These are phyloP conservation scores for Colletotrichum plurivorum DNA, from an alignment of 2,329 filamentous ascomycete genomes.

Conservation along the genomic window DNA sequence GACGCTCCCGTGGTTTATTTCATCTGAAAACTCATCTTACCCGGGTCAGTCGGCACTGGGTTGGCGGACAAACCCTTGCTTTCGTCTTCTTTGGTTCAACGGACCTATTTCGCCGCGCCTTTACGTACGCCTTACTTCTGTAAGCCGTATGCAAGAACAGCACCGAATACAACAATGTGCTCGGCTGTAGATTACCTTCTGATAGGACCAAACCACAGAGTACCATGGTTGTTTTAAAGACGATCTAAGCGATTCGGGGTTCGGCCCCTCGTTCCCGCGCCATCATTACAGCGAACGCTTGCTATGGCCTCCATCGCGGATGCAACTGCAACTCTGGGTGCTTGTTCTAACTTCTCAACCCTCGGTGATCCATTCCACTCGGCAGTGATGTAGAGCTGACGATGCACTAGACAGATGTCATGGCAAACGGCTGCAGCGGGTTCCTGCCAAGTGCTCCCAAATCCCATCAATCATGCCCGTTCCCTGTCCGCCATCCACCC, in stretches of 20 bases:
- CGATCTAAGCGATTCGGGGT: neutral
- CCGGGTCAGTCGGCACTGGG: conserved; percentile 4
- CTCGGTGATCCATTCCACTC: neutral
- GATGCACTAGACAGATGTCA: neutral
- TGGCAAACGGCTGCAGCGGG: conserved; percentile 15
- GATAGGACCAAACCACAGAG: too few species aligned
- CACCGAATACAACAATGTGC: neutral
- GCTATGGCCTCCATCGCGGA: neutral
- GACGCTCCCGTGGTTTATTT: conserved; percentile 1
- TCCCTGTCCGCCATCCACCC: conserved; percentile 27
- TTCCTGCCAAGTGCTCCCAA: conserved; percentile 27
- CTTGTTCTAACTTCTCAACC: conserved; percentile 15
- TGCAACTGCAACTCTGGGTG: conserved; percentile 23
- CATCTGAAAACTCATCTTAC: conserved; percentile 3
- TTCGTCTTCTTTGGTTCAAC: conserved; percentile 20
- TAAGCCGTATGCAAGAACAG: neutral
- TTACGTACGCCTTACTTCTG: neutral
- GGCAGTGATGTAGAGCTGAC: neutral
- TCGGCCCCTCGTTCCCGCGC: neutral
- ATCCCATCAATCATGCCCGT: conserved; percentile 35
- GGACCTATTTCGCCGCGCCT: conserved; percentile 4
- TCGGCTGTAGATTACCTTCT: too few species aligned
- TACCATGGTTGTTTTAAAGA: too few species aligned
- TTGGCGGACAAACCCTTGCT: neutral
- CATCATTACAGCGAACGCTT: conserved; percentile 8